Conservation (phyloP, 1,284 basidiomycete genomes). For the Trichosporon sp. region DNA sequence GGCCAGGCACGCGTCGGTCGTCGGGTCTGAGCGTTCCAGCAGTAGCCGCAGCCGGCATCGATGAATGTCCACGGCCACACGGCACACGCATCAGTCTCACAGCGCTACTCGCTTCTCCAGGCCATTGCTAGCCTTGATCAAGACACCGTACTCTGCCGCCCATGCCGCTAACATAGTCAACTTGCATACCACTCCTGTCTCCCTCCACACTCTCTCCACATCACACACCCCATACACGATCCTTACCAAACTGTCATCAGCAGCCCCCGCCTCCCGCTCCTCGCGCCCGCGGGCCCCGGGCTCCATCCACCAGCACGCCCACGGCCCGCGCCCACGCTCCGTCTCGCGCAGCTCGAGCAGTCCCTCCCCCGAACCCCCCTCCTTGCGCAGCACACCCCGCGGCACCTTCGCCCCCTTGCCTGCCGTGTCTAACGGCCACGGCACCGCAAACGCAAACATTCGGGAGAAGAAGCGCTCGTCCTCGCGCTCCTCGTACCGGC, state of each 20-base stretch:
- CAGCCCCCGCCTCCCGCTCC: neutral
- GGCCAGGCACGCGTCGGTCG: neutral
- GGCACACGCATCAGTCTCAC: neutral
- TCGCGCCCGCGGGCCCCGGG: conserved; percentile 7
- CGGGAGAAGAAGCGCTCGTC: neutral
- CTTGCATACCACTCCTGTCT: neutral
- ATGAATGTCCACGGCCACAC: too few species aligned
- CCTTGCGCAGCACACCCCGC: neutral
- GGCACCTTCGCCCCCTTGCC: neutral
- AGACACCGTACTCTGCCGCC: neutral
- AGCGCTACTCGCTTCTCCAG: neutral
- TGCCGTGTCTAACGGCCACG: neutral
- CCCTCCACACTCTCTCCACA: neutral
- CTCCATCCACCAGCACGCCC: conserved; percentile 6
- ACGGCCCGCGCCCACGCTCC: conserved; percentile 16
- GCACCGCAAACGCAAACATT: neutral
- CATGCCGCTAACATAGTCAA: neutral
- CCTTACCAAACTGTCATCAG: conserved; percentile 2
- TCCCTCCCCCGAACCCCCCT: neutral
- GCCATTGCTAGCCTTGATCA: neutral
- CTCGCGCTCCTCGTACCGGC: neutral
- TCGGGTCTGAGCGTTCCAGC: neutral
- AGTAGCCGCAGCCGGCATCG: neutral
- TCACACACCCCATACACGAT: neutral
- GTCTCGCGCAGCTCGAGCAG: neutral